These are phyloP conservation scores for Aspergillus sp. DNA, from an alignment of 2,329 filamentous ascomycete genomes.

Conservation along the genomic window DNA sequence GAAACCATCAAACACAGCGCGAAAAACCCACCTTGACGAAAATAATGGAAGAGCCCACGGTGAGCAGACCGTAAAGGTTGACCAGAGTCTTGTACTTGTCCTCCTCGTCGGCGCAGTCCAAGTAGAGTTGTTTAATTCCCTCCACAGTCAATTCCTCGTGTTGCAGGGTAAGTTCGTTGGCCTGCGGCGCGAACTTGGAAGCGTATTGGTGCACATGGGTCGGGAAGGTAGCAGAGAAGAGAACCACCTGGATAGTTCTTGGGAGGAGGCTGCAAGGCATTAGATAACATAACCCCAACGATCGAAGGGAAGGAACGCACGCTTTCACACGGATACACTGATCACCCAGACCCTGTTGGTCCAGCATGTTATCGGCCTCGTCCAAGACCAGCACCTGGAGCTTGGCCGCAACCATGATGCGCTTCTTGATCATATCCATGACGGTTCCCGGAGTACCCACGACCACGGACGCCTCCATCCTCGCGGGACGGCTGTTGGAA, in stretches of 20 bases:
- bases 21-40: conserved; percentile 74
- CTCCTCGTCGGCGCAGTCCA: conserved; percentile 80
- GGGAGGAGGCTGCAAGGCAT: conserved; percentile 63
- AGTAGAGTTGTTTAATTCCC: conserved; percentile 96
- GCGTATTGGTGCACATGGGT: conserved; percentile 83
- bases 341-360: conserved; percentile 90
- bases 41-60: conserved; percentile 95
- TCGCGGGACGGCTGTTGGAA: conserved; percentile 64
- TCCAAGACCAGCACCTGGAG: conserved; percentile 87
- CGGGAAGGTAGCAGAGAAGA: conserved; percentile 95
- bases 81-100: conserved; percentile 87
- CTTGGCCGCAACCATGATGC: conserved; percentile 68
- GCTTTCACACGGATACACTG: conserved; percentile 88
- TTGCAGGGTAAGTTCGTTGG: conserved; percentile 83
- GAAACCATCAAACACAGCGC: no score
- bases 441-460: conserved; percentile 94
- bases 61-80: conserved; percentile 93
- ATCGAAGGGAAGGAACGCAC: conserved; percentile 50
- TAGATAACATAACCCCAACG: conserved; percentile 15
- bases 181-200: conserved; percentile 75
- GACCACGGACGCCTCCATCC: conserved; percentile 73
- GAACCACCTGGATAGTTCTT: conserved; percentile 74
- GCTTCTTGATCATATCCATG: conserved; percentile 77
- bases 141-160: conserved; percentile 93
- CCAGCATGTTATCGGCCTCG: conserved; percentile 98